Percentiles rank a stretch among this genome's conserved stretches.
phyloP scores from a whole-genome alignment of 805 yeast genomes.

The Ogataea pini region DNA sequence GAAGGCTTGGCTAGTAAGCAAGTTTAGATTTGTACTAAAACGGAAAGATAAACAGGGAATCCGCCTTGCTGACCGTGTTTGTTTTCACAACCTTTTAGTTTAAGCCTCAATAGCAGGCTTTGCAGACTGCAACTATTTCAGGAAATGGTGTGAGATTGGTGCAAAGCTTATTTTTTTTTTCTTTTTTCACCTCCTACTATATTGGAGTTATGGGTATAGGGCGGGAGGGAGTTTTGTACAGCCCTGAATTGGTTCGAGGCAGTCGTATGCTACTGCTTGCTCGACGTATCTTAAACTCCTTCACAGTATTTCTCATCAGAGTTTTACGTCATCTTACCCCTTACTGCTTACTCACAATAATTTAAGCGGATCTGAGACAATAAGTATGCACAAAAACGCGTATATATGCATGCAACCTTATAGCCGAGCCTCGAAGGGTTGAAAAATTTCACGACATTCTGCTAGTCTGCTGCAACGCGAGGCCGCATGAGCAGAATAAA shows the following conservation, averaged over 20 bases:
- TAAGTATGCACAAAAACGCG: background rate
- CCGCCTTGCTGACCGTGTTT: background rate
- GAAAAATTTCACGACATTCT: constrained; percentile 7
- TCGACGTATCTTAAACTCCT: background rate
- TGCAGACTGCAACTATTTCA: background rate
- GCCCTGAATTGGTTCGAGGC: background rate
- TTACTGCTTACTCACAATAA: background rate
- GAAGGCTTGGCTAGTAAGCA: background rate
- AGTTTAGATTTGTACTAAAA: background rate
- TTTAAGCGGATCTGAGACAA: background rate
- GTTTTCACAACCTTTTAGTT: background rate
- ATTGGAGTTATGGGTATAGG: too few relatives aligned
- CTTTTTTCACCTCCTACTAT: too few relatives aligned
- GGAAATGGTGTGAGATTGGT: background rate
- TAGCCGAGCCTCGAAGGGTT: constrained; percentile 4
- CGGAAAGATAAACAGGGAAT: background rate
- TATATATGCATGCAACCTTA: background rate
- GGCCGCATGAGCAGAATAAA: constrained; percentile 2
- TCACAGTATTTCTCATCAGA: background rate
- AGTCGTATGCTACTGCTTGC: background rate
- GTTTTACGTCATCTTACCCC: background rate
- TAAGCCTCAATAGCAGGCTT: background rate
- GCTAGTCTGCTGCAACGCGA: background rate
- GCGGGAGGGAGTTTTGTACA: background rate
- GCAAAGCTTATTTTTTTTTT: background rate